These are phyloP conservation scores for Dictyostelium purpureum DNA, from an alignment of 78 protist species.

Conservation along the genomic window DNA sequence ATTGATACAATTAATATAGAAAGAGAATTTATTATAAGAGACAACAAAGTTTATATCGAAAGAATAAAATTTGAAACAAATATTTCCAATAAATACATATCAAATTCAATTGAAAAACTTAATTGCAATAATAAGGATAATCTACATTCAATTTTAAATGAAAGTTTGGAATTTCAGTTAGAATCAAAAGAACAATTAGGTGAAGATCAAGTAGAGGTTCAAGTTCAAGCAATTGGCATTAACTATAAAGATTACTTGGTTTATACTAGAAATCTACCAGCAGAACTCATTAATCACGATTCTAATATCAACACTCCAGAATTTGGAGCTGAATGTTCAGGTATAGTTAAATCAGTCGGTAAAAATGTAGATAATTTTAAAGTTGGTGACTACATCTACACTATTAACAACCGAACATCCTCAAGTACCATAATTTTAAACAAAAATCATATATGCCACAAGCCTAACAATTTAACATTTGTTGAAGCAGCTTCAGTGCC, in stretches of 20 bases:
- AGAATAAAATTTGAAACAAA: background rate
- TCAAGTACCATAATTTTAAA: background rate
- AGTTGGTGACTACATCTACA: constrained; percentile 10
- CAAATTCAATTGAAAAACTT: background rate
- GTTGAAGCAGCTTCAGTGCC: constrained; percentile 46
- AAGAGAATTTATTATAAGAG: background rate
- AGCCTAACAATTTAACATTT: background rate
- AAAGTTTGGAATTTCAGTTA: background rate
- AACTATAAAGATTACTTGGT: constrained; percentile 49
- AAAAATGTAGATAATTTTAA: background rate
- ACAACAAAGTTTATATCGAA: background rate
- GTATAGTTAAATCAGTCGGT: constrained; percentile 14
- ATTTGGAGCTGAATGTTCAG: constrained; percentile 53
- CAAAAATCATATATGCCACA: background rate
- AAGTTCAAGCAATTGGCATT: constrained; percentile 37
- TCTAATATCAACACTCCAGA: constrained; percentile 23
- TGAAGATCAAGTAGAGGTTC: constrained; percentile 21
- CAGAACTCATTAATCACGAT: background rate
- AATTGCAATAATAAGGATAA: too few species aligned
- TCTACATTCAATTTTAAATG: background rate
- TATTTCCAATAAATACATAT: background rate
- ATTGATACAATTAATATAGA: background rate
- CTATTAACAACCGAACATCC: background rate
- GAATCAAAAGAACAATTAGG: background rate
- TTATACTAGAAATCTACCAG: background rate